A percentile compares a stretch with the other conserved stretches of the same genome.
Evolutionary conservation across 352 stramenopile species (phyloP).

Genomic region (Pythium phragmiticola): DNA sequence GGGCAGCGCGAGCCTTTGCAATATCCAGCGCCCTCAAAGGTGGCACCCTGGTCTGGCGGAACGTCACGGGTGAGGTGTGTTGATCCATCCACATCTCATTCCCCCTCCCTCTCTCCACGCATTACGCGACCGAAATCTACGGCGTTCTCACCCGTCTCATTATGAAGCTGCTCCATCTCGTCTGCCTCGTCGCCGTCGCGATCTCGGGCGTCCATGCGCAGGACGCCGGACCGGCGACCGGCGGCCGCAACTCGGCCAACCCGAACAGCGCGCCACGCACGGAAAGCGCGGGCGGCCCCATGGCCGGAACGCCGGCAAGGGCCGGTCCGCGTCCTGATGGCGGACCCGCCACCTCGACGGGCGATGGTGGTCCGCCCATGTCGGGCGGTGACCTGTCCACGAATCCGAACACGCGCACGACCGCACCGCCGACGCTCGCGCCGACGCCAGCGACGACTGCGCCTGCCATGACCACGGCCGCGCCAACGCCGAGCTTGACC

Average conservation of each 20-base stretch:
- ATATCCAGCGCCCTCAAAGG: neutral
- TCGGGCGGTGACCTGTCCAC: conserved; percentile 19
- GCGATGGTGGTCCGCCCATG: conserved; percentile 13
- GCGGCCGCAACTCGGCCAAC: conserved; percentile 16
- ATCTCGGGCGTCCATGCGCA: conserved; percentile 6
- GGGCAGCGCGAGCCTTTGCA: conserved; percentile 2
- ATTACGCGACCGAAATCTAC: neutral
- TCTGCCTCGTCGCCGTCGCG: conserved; percentile 11
- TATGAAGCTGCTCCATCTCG: conserved; percentile 20
- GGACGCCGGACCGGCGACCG: conserved; percentile 11
- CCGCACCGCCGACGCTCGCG: neutral
- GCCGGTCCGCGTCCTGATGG: neutral
- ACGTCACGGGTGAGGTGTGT: too few relatives aligned
- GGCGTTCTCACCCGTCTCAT: neutral
- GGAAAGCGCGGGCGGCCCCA: conserved; percentile 13
- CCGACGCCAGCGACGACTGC: neutral
- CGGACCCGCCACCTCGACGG: neutral
- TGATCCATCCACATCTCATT: neutral
- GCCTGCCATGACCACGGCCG: neutral
- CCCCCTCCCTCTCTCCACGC: neutral
- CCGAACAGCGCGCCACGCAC: conserved; percentile 16
- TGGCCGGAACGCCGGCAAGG: conserved; percentile 13
- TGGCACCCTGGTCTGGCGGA: neutral
- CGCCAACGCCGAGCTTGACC: neutral
- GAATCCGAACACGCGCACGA: conserved; percentile 17